These are phyloP conservation scores for Fusarium subglutinans DNA, from an alignment of 2,329 filamentous ascomycete genomes.

Conservation along the genomic window DNA sequence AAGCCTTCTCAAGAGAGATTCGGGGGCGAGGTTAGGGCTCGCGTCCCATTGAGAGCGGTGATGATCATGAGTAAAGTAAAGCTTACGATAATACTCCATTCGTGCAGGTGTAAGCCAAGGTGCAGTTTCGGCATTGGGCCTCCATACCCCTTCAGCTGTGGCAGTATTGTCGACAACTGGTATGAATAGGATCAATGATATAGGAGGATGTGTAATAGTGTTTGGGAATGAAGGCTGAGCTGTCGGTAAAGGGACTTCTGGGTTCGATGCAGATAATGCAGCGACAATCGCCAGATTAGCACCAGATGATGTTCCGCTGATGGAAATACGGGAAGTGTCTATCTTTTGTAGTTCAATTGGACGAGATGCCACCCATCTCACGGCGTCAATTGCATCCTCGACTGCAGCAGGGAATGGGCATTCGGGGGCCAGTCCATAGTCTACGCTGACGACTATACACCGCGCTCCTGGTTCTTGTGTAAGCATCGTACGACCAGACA, in stretches of 20 bases:
- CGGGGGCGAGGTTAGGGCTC: constrained; percentile 45
- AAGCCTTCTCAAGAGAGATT: constrained; percentile 36
- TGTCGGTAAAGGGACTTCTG: constrained; percentile 19
- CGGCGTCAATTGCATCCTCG: constrained; percentile 46
- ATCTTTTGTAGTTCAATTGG: constrained; percentile 37
- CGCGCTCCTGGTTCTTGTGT: constrained; percentile 27
- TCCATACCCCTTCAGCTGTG: constrained; percentile 39
- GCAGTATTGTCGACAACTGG: constrained; percentile 50
- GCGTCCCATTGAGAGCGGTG: constrained; percentile 44
- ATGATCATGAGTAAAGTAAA: constrained; percentile 44
- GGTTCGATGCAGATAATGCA: constrained; percentile 30
- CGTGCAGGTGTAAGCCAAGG: constrained; percentile 48
- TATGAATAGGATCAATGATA: constrained; percentile 40
- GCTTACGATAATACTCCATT: constrained; percentile 50
- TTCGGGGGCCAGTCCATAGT: constrained; percentile 50
- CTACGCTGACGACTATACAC: constrained; percentile 45
- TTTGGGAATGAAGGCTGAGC: constrained; percentile 29
- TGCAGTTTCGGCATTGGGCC: constrained; percentile 40
- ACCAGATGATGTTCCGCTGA: constrained; percentile 47
- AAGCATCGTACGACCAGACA: background rate
- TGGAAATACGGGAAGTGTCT: constrained; percentile 39
- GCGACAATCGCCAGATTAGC: constrained; percentile 39
- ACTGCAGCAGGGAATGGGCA: constrained; percentile 48
- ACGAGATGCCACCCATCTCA: constrained; percentile 43
- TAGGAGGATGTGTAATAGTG: background rate